These are phyloP conservation scores for Glycyrrhiza uralensis DNA, from an alignment of 306 rosid species.

Conservation along the genomic window DNA sequence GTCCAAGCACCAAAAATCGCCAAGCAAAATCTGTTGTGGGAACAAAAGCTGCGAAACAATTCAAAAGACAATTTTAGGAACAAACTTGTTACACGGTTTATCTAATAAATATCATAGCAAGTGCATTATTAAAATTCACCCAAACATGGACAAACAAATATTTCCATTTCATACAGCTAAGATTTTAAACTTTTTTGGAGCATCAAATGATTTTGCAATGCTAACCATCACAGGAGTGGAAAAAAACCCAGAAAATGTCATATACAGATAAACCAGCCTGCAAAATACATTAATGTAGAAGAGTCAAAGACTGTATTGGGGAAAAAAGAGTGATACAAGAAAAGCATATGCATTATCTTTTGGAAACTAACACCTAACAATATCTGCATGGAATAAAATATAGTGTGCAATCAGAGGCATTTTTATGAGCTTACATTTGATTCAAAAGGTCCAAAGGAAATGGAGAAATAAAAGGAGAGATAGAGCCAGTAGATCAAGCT, in stretches of 20 bases:
- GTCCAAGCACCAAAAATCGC: conserved; percentile 99
- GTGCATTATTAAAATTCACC: background rate
- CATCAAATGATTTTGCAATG: conserved; percentile 98
- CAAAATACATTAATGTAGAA: conserved; percentile 10
- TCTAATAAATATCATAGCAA: background rate
- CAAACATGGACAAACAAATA: conserved; percentile 1
- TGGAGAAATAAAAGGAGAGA: background rate
- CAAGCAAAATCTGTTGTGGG: conserved; percentile 85
- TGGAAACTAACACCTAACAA: background rate
- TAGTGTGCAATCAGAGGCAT: background rate
- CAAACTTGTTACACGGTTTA: background rate
- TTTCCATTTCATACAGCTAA: conserved; percentile 17
- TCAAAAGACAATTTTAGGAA: conserved; percentile 18
- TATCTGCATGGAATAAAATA: background rate
- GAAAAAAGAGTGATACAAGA: background rate
- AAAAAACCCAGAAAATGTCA: conserved; percentile 99
- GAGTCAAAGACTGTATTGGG: conserved; percentile 23
- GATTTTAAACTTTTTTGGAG: conserved; percentile 87
- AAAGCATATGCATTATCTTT: background rate
- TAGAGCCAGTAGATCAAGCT: background rate
- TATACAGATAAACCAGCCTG: conserved; percentile 97
- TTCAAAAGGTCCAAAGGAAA: background rate
- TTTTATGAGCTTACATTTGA: background rate
- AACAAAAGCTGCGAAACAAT: conserved; percentile 69
- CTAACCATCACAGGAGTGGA: conserved; percentile 99